phyloP scores from a whole-genome alignment of 495 filamentous ascomycete species.

The Hypoxylon perforatum region DNA sequence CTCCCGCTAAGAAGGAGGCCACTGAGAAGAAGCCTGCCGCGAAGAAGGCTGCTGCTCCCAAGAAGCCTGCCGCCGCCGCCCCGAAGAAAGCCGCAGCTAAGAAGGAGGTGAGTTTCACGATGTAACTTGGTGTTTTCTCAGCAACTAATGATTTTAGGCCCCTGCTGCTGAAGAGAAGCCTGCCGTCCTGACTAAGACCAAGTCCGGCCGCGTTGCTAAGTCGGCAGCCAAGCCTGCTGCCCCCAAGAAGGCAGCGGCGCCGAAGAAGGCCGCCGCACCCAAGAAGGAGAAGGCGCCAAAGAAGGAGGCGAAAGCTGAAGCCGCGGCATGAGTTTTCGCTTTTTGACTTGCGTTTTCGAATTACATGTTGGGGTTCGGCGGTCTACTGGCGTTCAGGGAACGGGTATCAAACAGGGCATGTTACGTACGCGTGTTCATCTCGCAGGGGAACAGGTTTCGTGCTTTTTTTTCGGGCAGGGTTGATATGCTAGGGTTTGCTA shows the following conservation, averaged over 20 bases:
- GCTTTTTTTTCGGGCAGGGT: conserved; percentile 40
- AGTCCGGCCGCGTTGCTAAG: conserved; percentile 91
- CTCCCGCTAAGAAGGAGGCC: conserved; percentile 61
- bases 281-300: conserved; percentile 74
- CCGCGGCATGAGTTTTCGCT: conserved; percentile 46
- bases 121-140: neutral
- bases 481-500: conserved; percentile 13
- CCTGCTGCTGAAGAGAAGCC: conserved; percentile 77
- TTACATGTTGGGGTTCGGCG: conserved; percentile 38
- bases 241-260: conserved; percentile 66
- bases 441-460: conserved; percentile 36
- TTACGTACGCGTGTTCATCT: conserved; percentile 30
- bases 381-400: conserved; percentile 47
- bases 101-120: conserved; percentile 51
- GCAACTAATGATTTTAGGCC: conserved; percentile 46
- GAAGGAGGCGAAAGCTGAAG: conserved; percentile 67
- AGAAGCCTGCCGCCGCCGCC: conserved; percentile 62
- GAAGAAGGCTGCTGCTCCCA: conserved; percentile 48
- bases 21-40: conserved; percentile 57
- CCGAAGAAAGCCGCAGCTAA: conserved; percentile 65
- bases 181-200: conserved; percentile 83
- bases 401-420: conserved; percentile 39
- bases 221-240: conserved; percentile 63
- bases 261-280: conserved; percentile 67
- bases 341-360: conserved; percentile 34